Evolutionary conservation across 2,329 filamentous ascomycete species (phyloP), one percentile per base, ranked within the genome.

Genomic region (Neonectria neomacrospora): DNA sequence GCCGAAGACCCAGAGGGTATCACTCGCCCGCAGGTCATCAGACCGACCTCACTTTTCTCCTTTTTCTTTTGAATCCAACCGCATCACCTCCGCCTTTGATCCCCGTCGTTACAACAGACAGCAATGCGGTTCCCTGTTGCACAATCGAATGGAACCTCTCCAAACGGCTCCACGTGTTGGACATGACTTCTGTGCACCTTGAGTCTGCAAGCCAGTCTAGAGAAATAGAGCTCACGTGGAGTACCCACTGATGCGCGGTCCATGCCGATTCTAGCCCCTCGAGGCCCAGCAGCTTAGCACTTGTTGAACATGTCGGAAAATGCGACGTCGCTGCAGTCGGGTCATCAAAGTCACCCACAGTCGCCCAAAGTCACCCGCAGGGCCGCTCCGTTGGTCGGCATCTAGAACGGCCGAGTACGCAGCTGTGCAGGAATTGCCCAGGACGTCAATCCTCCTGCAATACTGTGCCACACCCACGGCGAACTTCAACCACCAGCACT

Each of bases 231-330:
- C 71, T 74, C 72, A 74, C 72, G 72, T 74, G 72, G 72, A 74
- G 71, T 72, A 64, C 57, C 72, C 72, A 73, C 72, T 71, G 72
- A 74, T 74, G 71, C 70, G 71, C 72, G 64, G 63, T 63, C 70
- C 65, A 72, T 73, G 67, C 62, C 58, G 65, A 67, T 71, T 71
- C 67, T 68, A 71, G 68, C 64, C 64, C 65, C 59, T 66, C 66
- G 58, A 65, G 60, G 61, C 63, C 62, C 65, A 64, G 68, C 71
- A 67, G 70, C 67, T 72, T 68, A 59, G 67, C 60, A 67, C 69
- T 61, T 67, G 70, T 70, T 61, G 65, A 41, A 68, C 66, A 54
- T 51, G 50, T 61, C 62, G 63, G 68, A 69, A 68, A 72, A 68
- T 64, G 53, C 61, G 65, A 65, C 63, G 58, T 60, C 44, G 66